A percentile compares a stretch with the other conserved stretches of the same genome.
phyloP scores from a whole-genome alignment of 306 rosid genomes.

The Acacia confusa region DNA sequence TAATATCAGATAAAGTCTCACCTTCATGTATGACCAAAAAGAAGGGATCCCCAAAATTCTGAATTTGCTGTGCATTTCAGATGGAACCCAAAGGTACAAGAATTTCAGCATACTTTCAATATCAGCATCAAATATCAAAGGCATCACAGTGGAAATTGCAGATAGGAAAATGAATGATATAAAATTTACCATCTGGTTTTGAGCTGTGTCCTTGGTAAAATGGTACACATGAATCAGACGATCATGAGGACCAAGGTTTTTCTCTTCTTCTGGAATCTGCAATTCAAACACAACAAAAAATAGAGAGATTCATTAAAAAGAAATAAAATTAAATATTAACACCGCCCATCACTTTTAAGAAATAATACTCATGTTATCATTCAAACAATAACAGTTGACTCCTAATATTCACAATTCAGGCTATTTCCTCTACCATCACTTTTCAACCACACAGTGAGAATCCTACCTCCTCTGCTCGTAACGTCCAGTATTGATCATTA shows the following conservation, averaged over 20 bases:
- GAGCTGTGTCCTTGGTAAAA: slow-evolving; percentile 79
- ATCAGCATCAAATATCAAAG: background rate
- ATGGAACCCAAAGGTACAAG: background rate
- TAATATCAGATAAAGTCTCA: slow-evolving; percentile 75
- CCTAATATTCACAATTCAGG: background rate
- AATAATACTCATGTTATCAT: slow-evolving; percentile 4
- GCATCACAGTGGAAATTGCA: background rate
- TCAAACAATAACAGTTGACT: slow-evolving; percentile 24
- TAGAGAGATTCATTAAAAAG: background rate
- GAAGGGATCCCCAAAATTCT: slow-evolving; percentile 91
- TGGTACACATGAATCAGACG: slow-evolving; percentile 87
- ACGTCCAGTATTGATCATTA: slow-evolving; percentile 93
- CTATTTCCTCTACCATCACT: background rate
- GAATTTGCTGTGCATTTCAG: slow-evolving; percentile 65
- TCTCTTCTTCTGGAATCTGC: slow-evolving; percentile 89
- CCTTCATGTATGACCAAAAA: slow-evolving; percentile 88
- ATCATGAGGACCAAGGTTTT: slow-evolving; percentile 70
- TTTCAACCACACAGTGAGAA: slow-evolving; percentile 10
- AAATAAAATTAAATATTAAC: background rate
- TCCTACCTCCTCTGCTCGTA: slow-evolving; percentile 88
- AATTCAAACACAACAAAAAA: background rate
- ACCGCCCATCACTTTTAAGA: background rate
- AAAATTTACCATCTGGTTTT: slow-evolving; percentile 68
- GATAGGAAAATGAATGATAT: slow-evolving; percentile 22
- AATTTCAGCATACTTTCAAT: background rate